Percentiles rank a stretch among this genome's conserved stretches.
Conservation (phyloP, 2,329 filamentous ascomycete species). For the Diaporthe sp. region DNA sequence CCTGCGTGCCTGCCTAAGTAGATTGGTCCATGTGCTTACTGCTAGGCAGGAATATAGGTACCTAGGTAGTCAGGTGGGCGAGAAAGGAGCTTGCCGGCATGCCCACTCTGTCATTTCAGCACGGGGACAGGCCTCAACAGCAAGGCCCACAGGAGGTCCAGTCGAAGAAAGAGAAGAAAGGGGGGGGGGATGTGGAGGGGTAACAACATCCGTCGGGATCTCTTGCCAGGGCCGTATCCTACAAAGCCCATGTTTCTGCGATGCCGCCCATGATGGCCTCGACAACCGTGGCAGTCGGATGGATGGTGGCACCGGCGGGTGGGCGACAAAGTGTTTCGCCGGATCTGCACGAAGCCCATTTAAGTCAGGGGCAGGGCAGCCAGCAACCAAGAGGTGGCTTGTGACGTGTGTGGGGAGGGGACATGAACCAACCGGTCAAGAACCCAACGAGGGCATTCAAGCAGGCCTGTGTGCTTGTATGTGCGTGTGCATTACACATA, state of each 20-base stretch:
- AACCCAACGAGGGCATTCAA: neutral
- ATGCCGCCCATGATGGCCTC: neutral
- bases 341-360: conserved; percentile 24
- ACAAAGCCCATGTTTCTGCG: neutral
- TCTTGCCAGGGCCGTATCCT: no score
- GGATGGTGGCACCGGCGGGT: conserved; percentile 2
- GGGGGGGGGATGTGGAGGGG: neutral
- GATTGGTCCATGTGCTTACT: neutral
- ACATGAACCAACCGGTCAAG: conserved; percentile 18
- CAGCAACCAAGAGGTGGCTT: neutral
- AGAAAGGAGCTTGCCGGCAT: neutral
- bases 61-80: neutral
- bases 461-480: neutral
- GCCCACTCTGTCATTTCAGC: neutral
- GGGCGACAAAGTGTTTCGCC: neutral
- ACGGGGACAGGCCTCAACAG: neutral
- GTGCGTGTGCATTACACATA: neutral
- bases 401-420: neutral
- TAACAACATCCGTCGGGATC: neutral
- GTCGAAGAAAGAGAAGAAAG: neutral
- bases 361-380: conserved; percentile 15
- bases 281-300: neutral
- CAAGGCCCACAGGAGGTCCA: neutral
- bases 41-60: no score
- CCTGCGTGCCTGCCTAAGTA: neutral